Base-by-base conservation (phyloP, 2,329 filamentous ascomycete genomes). In the Xylaria sp. region DNA sequence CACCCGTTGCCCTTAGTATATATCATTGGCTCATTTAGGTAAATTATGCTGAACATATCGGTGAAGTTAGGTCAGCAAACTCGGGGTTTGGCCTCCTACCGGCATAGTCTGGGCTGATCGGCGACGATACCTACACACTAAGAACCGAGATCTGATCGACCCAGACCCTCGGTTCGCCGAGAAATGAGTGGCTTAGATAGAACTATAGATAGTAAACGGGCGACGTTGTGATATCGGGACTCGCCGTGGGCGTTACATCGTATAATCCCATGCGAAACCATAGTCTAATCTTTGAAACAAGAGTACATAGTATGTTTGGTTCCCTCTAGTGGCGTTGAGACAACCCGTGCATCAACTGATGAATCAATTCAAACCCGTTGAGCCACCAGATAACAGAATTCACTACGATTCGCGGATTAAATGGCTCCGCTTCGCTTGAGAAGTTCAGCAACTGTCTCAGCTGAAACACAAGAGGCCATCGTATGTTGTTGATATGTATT, bases 141-240 rank as follows among this genome's bases (percentile, higher is more conserved):
- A 20, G 65, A 39, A 46, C 58, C 59, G 41, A 63, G 23, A 48
- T 60, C 61, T 45, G 46, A 41, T 59, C 25, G 53, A 66, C 63
- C 66, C 63, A 57, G 56, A 39, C 43, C 58, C 52, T 59, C 53
- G 66, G 66, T 66, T 68, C 59, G n/a, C 58, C 53, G 20, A 32
- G 59, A 23, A 20, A 23, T 41, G 30, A 36, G 43, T 23, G 28
- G 23, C n/a, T 32, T 20, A 30, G 46, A 55, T 10, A 58, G 43
- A 32, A 28, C 46, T 39, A 39, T 30, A 15, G 34, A 58, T 30
- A 41, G 46, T 30, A 15, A 41, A 58, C 25, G 48, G 46, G 60
- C 41, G 23, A 50, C 36, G 18, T n/a, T 20, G 48, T 28, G 46
- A 55, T 41, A 32, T 56, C 45, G 32, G 25, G 23, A 15, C 36